phyloP scores from a whole-genome alignment of 2,329 filamentous ascomycete genomes.

The Mycosphaerella arachidis region DNA sequence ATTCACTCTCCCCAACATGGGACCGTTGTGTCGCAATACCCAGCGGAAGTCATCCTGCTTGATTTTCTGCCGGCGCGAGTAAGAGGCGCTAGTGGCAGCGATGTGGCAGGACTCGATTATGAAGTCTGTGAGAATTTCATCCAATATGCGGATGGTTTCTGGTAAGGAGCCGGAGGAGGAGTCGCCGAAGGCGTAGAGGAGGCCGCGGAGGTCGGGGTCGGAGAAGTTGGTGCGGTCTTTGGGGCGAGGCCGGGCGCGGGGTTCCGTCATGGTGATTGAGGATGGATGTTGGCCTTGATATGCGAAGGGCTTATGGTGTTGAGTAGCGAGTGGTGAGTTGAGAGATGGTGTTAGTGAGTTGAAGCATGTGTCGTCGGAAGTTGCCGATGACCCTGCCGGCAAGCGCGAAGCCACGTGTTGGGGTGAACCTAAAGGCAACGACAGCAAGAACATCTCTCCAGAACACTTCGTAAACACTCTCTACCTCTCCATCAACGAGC shows the following conservation, averaged over 20 bases:
- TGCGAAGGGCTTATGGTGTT: too few relatives aligned
- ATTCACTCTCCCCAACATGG: constrained; percentile 81
- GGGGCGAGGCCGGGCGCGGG: constrained; percentile 44
- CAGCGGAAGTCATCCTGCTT: constrained; percentile 98
- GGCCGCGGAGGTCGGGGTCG: constrained; percentile 40
- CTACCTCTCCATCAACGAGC: not conserved
- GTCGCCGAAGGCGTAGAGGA: constrained; percentile 79
- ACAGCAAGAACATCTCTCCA: not conserved
- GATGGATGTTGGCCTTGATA: not conserved
- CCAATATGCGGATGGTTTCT: constrained; percentile 78
- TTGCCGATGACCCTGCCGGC: not conserved
- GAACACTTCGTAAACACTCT: not conserved
- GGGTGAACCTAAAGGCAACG: not conserved
- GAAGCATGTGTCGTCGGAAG: not conserved
- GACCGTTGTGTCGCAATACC: constrained; percentile 77
- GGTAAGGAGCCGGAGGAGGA: constrained; percentile 67
- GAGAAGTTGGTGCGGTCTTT: constrained; percentile 46
- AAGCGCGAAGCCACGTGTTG: constrained; percentile 1
- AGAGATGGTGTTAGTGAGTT: constrained; percentile 4
- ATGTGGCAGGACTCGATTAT: constrained; percentile 90
- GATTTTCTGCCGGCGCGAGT: constrained; percentile 88
- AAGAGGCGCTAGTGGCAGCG: constrained; percentile 77
- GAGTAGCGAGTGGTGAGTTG: not conserved
- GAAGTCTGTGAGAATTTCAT: constrained; percentile 95
- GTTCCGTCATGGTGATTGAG: constrained; percentile 41